Evolutionary conservation across 176 grass and related monocot genomes (phyloP).

Genomic region (Themeda triandra): DNA sequence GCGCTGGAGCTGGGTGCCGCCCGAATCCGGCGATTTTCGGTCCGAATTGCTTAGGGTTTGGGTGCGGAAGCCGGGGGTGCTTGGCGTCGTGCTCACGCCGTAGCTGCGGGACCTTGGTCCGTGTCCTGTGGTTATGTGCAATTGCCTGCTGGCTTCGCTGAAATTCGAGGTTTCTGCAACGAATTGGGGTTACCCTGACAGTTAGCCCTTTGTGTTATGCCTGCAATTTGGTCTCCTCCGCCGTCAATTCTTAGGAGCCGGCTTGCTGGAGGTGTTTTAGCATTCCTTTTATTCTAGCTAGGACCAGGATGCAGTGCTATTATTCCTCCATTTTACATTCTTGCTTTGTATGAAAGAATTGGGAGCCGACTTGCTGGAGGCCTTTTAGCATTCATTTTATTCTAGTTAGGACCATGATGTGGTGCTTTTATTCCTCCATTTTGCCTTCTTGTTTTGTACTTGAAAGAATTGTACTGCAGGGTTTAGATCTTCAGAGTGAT

Average conservation of each 20-base stretch:
- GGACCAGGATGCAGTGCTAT: neutral
- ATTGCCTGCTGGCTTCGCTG: neutral
- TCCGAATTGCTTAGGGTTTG: neutral
- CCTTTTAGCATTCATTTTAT: neutral
- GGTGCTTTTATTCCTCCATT: neutral
- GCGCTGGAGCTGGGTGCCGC: neutral
- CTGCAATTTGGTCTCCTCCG: neutral
- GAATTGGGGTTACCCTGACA: neutral
- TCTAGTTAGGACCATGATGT: neutral
- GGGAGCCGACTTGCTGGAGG: neutral
- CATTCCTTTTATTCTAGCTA: neutral
- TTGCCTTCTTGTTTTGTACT: neutral
- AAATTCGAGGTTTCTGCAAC: neutral
- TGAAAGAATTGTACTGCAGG: neutral
- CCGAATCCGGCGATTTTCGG: neutral
- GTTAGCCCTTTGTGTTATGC: neutral
- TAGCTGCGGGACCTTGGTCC: neutral
- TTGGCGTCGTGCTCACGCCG: neutral
- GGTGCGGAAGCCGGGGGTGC: neutral
- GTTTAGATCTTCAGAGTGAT: neutral
- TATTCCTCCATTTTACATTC: neutral
- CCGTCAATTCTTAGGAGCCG: neutral
- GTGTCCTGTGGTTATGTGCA: neutral
- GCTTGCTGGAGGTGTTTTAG: neutral
- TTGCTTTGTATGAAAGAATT: neutral